Base-by-base conservation (phyloP, 179 eudicot genomes). In the Silene vulgaris region DNA sequence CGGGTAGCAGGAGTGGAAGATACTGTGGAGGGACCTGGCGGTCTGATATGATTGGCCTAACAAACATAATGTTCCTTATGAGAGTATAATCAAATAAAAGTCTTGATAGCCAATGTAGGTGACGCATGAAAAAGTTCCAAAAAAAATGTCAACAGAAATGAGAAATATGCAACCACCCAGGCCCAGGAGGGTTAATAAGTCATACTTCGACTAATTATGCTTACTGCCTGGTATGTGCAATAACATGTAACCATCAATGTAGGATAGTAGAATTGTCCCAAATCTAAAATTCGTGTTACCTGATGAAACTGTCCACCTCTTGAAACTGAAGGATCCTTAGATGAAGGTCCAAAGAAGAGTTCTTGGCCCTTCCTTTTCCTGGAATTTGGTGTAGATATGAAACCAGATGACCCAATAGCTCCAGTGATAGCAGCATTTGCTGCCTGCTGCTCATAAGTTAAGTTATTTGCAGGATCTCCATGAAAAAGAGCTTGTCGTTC, bases 391-490 rank as follows among this genome's bases (percentile, higher is more conserved):
- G 90, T 88, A 78, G 96, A 82, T 57, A 87, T 88, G 80, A 83
- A 91, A 68, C 97, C 97, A 74, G 97, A 89, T 62, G 93, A 85
- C 73, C 99, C 99, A 83, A 96, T 82, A 75, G 97, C 97, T 52
- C 94, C 97, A 16, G 96, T 93, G 69, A 96, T 88, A 67, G 99
- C 99, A 79, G 99, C 98, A 88, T 93, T 93, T 62, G 98, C 97
- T 69, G 96, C 93, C 85, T 93, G 97, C 78, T 93, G 97, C 62
- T 90, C 83, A 82, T 84, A 87, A 69, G 85, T 82, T 71, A 91
- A 82, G 82, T 84, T 86, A 82, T 86, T 89, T 66, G 87, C 88
- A 86, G 88, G 91, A 65, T 91, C 96, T 68, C 93, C 97, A 84
- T 91, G 93, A 76, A 88, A 89, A 59, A 96, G 87, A 82, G 98